phyloP scores from a whole-genome alignment of 768 basidiomycete genomes.

The Termitomyces heimii region DNA sequence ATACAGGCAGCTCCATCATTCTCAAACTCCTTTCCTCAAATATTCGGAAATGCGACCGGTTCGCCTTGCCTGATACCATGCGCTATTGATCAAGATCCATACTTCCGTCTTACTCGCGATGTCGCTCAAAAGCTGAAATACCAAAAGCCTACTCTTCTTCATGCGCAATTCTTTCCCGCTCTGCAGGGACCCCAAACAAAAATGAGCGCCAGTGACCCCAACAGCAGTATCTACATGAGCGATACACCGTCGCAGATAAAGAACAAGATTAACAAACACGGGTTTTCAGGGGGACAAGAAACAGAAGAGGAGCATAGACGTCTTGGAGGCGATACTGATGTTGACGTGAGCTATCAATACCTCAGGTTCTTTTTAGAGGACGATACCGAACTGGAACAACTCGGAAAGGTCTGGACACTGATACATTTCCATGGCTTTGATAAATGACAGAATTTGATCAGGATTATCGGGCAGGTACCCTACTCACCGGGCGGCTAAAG shows the following conservation, averaged over 20 bases:
- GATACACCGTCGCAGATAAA: constrained; percentile 92
- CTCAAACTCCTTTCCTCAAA: constrained; percentile 97
- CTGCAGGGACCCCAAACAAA: constrained; percentile 97
- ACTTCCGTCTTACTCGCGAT: constrained; percentile 97
- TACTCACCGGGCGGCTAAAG: constrained; percentile 92
- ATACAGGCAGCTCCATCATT: constrained; percentile 96
- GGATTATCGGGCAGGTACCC: constrained; percentile 87
- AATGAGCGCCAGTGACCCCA: constrained; percentile 95
- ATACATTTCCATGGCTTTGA: not conserved
- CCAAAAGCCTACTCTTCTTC: constrained; percentile 88
- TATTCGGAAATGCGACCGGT: constrained; percentile 78
- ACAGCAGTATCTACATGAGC: constrained; percentile 94
- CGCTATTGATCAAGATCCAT: constrained; percentile 96
- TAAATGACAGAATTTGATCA: constrained; percentile 21
- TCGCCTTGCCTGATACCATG: constrained; percentile 95
- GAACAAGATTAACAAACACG: constrained; percentile 94
- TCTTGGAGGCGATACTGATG: constrained; percentile 87
- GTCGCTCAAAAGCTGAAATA: constrained; percentile 92
- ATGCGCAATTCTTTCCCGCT: constrained; percentile 97
- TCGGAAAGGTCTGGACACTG: constrained; percentile 59
- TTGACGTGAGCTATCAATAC: constrained; percentile 96
- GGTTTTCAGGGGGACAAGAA: constrained; percentile 92
- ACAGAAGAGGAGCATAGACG: constrained; percentile 92
- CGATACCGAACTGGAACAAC: constrained; percentile 74
- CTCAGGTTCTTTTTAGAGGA: constrained; percentile 93